Conservation (phyloP, 352 stramenopile genomes). For the Phytophthora lateralis region DNA sequence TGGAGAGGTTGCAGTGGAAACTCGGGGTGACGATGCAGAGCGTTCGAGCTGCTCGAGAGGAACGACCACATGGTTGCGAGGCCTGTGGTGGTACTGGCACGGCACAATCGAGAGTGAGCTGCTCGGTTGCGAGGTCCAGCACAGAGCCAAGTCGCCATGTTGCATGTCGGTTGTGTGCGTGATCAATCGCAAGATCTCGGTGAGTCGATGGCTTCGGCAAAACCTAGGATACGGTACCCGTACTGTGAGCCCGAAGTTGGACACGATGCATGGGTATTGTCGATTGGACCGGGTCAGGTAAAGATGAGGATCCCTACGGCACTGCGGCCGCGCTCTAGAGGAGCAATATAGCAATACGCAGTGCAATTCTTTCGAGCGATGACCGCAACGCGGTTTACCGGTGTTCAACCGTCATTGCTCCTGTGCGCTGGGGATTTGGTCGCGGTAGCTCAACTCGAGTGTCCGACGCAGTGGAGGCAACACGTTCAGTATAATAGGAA, state of each 20-base stretch:
- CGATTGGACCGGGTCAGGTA: background rate
- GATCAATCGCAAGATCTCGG: background rate
- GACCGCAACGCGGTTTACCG: background rate
- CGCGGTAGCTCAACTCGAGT: too few species aligned
- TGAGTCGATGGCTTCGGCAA: too few species aligned
- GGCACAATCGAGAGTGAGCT: constrained; percentile 13
- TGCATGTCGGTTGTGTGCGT: constrained; percentile 5
- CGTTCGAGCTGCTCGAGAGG: background rate
- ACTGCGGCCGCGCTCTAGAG: background rate
- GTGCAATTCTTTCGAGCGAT: too few species aligned
- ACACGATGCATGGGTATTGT: background rate
- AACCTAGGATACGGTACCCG: too few species aligned
- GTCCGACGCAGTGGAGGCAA: background rate
- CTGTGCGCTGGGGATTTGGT: background rate
- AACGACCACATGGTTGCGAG: constrained; percentile 16
- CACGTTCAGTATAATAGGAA: background rate
- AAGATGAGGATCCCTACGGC: background rate
- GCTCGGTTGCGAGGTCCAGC: background rate
- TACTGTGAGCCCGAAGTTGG: background rate
- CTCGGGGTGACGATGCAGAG: constrained; percentile 3
- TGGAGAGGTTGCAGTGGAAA: constrained; percentile 24
- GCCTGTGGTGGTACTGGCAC: background rate
- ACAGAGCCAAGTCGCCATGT: constrained; percentile 1
- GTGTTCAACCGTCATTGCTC: background rate
- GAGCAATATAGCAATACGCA: background rate